These are phyloP conservation scores for Camellia oleifera DNA, from an alignment of 179 eudicot genomes.

Conservation along the genomic window DNA sequence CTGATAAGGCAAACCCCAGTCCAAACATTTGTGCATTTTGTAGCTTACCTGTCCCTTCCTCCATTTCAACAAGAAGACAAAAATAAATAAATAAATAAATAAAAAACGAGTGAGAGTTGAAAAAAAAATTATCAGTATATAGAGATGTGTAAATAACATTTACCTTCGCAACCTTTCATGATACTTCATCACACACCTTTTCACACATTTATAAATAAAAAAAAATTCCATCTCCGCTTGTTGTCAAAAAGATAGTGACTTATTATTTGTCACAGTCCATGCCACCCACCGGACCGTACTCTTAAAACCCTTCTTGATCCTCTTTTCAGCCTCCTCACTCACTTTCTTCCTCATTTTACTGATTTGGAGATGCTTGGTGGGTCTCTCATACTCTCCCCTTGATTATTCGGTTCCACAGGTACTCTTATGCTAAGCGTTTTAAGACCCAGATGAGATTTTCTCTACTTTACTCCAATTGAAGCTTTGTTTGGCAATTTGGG, in stretches of 20 bases:
- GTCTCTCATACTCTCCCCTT: neutral
- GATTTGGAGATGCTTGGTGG: conserved; percentile 5
- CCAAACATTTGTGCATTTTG: neutral
- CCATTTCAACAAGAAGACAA: neutral
- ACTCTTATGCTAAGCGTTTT: neutral
- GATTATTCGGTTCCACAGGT: conserved; percentile 12
- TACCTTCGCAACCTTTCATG: no score
- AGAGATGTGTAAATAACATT: no score
- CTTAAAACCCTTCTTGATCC: neutral
- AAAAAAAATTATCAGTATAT: no score
- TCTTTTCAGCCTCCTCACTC: neutral
- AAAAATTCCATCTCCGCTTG: no score
- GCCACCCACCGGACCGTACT: neutral
- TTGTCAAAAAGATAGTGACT: no score
- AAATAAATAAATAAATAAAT: no score
- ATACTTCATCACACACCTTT: no score
- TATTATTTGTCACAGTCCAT: neutral
- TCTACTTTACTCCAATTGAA: neutral
- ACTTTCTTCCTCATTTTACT: neutral
- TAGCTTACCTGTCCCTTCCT: neutral
- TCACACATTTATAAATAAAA: no score
- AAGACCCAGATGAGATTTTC: neutral
- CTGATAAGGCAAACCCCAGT: conserved; percentile 5
- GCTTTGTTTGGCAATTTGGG: conserved; percentile 1
- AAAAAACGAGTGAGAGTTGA: no score